Base-by-base conservation (phyloP, 208 protist species). In the Acanthamoeba rhysodes region DNA sequence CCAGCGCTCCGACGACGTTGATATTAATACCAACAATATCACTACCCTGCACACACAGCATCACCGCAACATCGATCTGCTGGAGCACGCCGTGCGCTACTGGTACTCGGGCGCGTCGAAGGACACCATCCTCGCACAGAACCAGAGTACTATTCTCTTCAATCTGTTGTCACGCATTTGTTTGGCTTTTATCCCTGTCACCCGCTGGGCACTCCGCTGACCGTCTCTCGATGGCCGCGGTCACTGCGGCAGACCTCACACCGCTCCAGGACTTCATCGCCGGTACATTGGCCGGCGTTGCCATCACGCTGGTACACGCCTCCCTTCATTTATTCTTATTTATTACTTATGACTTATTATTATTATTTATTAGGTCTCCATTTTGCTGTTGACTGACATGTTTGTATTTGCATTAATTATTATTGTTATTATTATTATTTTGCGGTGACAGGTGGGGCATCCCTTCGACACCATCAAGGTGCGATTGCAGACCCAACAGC, bases 401-500 rank as follows among this genome's bases (percentile, higher is more conserved):
- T 57, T 57, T 10, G 12, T 55, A 55, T 18, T 14, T 57, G 9
- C 3, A 57, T 57, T 57, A 14, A 20, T 18, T 57, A n/a, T n/a
- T n/a, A n/a, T n/a, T n/a, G n/a, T n/a, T n/a, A 41, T 41, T 41
- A 1, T 41, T 41, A 41, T 9, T 9, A 27, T 87, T n/a, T 48
- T 12, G 20, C 24, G 53, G 53, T 14, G 53, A 32, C 62, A 94
- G 90, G 90, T 94, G 64, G 90, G 90, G 18, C 90, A 94, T 87
- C 90, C 90, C 10, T 94, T 94, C 32, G 90, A 94, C 24, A 94
- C 90, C 24, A 94, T 94, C 53, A 94, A 94, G 37, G 90, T 94
- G 41, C 55, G 90, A 45, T 41, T 94, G 72, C 90, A 94, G 62
- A 94, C 66, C 18, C 90, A 74, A 32, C 55, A 74, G 32, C 29